phyloP scores from a whole-genome alignment of 2,329 filamentous ascomycete genomes.

The Simplicillium sp. region DNA sequence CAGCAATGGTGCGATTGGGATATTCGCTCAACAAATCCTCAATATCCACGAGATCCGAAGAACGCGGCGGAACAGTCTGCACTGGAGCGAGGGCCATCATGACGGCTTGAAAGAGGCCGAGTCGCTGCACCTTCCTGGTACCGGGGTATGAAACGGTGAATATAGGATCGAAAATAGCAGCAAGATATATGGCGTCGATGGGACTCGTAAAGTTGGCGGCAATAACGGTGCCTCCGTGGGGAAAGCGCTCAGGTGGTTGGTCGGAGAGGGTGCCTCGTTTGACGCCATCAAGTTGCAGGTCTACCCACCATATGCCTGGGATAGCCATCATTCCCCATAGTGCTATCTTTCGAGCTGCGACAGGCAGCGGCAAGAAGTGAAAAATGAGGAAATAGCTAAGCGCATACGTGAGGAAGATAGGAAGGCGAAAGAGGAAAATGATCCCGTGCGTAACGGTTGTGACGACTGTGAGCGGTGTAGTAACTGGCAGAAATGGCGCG shows the following conservation, averaged over 20 bases:
- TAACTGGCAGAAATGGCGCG: constrained; percentile 84
- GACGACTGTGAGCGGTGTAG: constrained; percentile 52
- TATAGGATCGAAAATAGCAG: constrained; percentile 87
- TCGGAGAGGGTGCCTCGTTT: constrained; percentile 79
- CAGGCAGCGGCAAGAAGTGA: constrained; percentile 64
- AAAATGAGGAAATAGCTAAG: constrained; percentile 70
- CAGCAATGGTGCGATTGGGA: constrained; percentile 66
- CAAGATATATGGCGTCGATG: constrained; percentile 86
- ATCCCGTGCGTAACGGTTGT: constrained; percentile 56
- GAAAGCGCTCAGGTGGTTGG: constrained; percentile 64
- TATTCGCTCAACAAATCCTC: constrained; percentile 54
- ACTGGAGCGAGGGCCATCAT: constrained; percentile 60
- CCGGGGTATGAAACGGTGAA: constrained; percentile 80
- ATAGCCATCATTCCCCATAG: constrained; percentile 83
- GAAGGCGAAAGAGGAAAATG: constrained; percentile 73
- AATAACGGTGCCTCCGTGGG: constrained; percentile 71
- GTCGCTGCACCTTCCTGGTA: constrained; percentile 61
- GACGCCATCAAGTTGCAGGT: constrained; percentile 95
- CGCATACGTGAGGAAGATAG: constrained; percentile 61
- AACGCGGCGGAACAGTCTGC: constrained; percentile 31
- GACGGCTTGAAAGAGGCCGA: constrained; percentile 70
- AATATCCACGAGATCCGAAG: constrained; percentile 48
- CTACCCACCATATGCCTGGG: constrained; percentile 95
- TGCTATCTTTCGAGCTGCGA: constrained; percentile 64
- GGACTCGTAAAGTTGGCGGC: constrained; percentile 88